A percentile compares a stretch with the other conserved stretches of the same genome.
Conservation (phyloP, 331 rosid species). For the Phaseolus coccineus region DNA sequence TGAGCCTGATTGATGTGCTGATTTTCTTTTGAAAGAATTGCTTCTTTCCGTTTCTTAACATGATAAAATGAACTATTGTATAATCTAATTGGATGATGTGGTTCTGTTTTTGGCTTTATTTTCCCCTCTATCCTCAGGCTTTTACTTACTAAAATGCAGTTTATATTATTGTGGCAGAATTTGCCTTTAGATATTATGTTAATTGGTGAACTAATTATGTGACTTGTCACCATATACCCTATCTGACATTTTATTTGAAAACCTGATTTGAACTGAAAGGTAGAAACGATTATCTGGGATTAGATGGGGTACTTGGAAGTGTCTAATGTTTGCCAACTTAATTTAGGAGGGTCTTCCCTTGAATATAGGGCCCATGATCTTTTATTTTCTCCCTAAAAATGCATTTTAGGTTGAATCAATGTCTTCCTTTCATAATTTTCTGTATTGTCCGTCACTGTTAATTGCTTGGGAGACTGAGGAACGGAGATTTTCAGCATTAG, state of each 20-base stretch:
- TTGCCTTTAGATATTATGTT: constrained; percentile 16
- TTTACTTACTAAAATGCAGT: not conserved
- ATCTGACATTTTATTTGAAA: constrained; percentile 9
- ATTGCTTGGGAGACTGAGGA: constrained; percentile 11
- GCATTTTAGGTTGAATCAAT: not conserved
- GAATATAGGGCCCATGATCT: not conserved
- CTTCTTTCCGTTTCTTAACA: constrained; percentile 1
- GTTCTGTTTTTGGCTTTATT: constrained; percentile 10
- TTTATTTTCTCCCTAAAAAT: not conserved
- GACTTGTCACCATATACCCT: not conserved
- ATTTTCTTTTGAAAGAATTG: constrained; percentile 4
- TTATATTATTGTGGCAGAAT: not conserved
- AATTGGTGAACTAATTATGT: not conserved
- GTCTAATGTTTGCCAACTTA: not conserved
- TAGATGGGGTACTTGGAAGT: constrained; percentile 29
- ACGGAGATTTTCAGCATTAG: not conserved
- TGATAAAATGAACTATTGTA: not conserved
- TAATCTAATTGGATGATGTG: constrained; percentile 1
- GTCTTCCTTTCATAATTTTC: constrained; percentile 4
- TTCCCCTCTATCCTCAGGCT: not conserved
- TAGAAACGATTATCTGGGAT: constrained; percentile 11
- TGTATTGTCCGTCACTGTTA: not conserved
- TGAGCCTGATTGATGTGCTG: constrained; percentile 26
- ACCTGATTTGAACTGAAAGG: constrained; percentile 13
- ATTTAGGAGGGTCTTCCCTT: constrained; percentile 7